These are phyloP conservation scores for Blakeslea trispora DNA, from an alignment of 371 early-diverging fungal species.

Conservation along the genomic window DNA sequence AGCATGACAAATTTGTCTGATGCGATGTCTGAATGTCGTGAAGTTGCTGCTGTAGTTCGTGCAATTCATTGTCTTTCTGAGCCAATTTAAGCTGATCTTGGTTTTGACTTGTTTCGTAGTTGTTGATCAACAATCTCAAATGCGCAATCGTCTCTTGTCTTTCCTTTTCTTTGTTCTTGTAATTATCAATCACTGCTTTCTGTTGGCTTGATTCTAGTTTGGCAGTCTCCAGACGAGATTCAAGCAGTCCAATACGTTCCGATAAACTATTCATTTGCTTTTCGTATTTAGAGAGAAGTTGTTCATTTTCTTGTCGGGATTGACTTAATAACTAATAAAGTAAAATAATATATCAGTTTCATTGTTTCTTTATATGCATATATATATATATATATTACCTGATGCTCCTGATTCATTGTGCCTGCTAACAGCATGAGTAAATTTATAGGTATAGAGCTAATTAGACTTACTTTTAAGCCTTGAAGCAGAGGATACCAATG, in stretches of 20 bases:
- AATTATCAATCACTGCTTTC: constrained; percentile 10
- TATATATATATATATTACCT: too few species aligned
- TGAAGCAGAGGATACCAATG: too few species aligned
- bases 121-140: constrained; percentile 9
- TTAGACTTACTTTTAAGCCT: too few species aligned
- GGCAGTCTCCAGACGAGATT: constrained; percentile 18
- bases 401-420: too few species aligned
- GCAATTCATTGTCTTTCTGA: constrained; percentile 18
- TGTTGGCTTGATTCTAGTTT: constrained; percentile 19
- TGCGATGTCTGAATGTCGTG: neutral
- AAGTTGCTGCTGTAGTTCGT: constrained; percentile 1
- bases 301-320: constrained; percentile 4
- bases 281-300: constrained; percentile 11
- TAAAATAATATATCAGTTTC: neutral
- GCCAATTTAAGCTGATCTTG: constrained; percentile 8
- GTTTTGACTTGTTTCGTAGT: neutral
- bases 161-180: constrained; percentile 22
- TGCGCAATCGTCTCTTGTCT: constrained; percentile 22
- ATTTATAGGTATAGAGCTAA: too few species aligned
- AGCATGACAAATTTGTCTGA: neutral
- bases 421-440: too few species aligned
- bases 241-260: constrained; percentile 16
- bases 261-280: neutral
- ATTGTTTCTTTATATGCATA: too few species aligned
- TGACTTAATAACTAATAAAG: neutral